phyloP scores from a whole-genome alignment of 2,329 filamentous ascomycete species.

The Didymella exigua region DNA sequence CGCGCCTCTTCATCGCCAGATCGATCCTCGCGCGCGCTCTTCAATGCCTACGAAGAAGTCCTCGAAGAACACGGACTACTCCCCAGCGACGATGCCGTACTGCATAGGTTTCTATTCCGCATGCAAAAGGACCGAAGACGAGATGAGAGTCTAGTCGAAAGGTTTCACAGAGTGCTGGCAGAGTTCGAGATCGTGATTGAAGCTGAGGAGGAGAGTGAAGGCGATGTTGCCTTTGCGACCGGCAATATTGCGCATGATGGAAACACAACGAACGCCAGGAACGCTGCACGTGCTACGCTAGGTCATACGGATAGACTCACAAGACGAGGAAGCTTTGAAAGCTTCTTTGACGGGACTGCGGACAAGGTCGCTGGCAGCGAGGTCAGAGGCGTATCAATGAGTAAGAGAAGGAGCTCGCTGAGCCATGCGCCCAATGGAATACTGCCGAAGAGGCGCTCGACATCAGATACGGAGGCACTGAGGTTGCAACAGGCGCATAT shows the following conservation, averaged over 20 bases:
- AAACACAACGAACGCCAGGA: not conserved
- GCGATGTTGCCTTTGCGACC: constrained; percentile 33
- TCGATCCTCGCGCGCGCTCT: constrained; percentile 68
- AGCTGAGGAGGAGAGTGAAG: constrained; percentile 47
- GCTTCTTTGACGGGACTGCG: constrained; percentile 62
- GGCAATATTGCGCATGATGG: constrained; percentile 11
- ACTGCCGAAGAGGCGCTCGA: constrained; percentile 26
- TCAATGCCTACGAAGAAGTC: constrained; percentile 78
- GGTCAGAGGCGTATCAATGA: constrained; percentile 24
- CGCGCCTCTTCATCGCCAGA: constrained; percentile 70
- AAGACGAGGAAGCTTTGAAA: constrained; percentile 63
- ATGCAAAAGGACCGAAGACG: constrained; percentile 53
- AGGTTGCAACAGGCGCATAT: constrained; percentile 28
- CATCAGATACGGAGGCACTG: constrained; percentile 35
- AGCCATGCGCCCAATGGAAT: constrained; percentile 14
- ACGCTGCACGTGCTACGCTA: constrained; percentile 11
- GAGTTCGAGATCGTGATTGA: constrained; percentile 68
- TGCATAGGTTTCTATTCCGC: constrained; percentile 78
- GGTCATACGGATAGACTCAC: constrained; percentile 21
- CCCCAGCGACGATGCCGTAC: constrained; percentile 74
- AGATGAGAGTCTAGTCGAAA: constrained; percentile 62
- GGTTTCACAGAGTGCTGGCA: constrained; percentile 71
- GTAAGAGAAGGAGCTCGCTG: constrained; percentile 27
- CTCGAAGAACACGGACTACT: constrained; percentile 73
- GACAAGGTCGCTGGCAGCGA: constrained; percentile 57